These are phyloP conservation scores for Botrytis hyacinthi DNA, from an alignment of 2,329 filamentous ascomycete species.

Conservation along the genomic window DNA sequence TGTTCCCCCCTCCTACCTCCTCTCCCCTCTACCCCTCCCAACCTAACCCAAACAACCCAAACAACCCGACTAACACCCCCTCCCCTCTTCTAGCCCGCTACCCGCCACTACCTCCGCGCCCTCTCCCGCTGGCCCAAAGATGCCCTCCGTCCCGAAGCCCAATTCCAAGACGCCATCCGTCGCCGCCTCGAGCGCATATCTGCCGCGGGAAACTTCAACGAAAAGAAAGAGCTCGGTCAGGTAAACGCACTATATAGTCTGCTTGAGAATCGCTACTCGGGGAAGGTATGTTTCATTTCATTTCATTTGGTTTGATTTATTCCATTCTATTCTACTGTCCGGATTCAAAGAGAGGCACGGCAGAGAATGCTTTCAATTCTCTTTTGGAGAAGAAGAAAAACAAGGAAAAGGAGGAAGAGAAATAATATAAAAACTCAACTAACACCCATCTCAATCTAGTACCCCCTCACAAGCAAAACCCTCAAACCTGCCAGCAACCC, in stretches of 20 bases:
- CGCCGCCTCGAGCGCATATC: slow-evolving; percentile 44
- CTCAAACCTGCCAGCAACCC: slow-evolving; percentile 61
- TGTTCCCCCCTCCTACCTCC: background rate
- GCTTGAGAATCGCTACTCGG: slow-evolving; percentile 57
- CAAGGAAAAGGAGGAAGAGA: background rate
- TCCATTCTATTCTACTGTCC: no score
- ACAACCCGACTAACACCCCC: background rate
- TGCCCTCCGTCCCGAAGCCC: slow-evolving; percentile 59
- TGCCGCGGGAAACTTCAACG: slow-evolving; percentile 35
- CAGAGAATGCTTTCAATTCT: background rate
- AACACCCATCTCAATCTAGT: slow-evolving; percentile 37
- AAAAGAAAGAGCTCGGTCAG: slow-evolving; percentile 54
- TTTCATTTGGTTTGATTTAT: background rate
- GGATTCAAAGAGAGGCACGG: background rate
- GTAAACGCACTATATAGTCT: slow-evolving; percentile 59
- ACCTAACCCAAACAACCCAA: background rate
- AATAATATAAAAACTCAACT: background rate
- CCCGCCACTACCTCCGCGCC: slow-evolving; percentile 49
- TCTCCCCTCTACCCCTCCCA: background rate
- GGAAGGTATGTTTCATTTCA: slow-evolving; percentile 44
- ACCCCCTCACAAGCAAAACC: slow-evolving; percentile 50
- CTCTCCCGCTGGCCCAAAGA: slow-evolving; percentile 63
- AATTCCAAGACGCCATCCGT: slow-evolving; percentile 57
- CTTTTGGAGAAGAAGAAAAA: background rate
- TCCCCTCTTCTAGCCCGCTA: slow-evolving; percentile 41